phyloP scores from a whole-genome alignment of 2,329 filamentous ascomycete species.

The Elsinoe australis region DNA sequence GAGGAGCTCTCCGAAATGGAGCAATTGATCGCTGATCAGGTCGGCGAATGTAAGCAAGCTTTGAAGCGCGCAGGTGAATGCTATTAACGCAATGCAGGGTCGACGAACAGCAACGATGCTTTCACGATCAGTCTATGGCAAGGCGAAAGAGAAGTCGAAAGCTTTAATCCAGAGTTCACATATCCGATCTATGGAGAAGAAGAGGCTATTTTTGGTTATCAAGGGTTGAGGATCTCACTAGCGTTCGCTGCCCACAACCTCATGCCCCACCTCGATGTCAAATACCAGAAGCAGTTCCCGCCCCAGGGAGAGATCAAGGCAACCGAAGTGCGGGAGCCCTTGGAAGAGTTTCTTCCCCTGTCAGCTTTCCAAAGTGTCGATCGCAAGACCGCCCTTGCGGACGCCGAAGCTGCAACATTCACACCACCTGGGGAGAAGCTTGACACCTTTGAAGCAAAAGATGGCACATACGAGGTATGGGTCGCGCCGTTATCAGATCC shows the following conservation, averaged over 20 bases:
- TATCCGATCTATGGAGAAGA: conserved; percentile 92
- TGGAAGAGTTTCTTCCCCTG: conserved; percentile 60
- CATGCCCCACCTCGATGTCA: conserved; percentile 64
- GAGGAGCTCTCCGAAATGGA: conserved; percentile 16
- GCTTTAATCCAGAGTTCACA: conserved; percentile 79
- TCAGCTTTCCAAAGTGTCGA: conserved; percentile 36
- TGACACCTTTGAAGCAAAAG: conserved; percentile 53
- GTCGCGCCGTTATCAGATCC: conserved; percentile 64
- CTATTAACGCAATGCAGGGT: conserved; percentile 35
- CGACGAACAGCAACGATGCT: conserved; percentile 54
- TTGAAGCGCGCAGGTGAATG: too few relatives aligned
- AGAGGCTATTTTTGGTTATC: conserved; percentile 85
- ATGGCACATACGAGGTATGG: conserved; percentile 75
- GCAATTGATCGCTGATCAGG: conserved; percentile 17
- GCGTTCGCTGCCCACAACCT: conserved; percentile 66
- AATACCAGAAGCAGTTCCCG: conserved; percentile 64
- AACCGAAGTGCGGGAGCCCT: conserved; percentile 57
- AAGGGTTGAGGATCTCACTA: conserved; percentile 67
- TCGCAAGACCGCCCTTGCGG: conserved; percentile 23
- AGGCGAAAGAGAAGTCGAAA: conserved; percentile 46
- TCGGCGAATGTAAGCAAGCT: conserved; percentile 19
- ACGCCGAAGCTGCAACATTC: conserved; percentile 46
- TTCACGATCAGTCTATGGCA: conserved; percentile 54
- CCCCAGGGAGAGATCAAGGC: conserved; percentile 60
- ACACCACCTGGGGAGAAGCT: conserved; percentile 70